phyloP scores from a whole-genome alignment of 163 green algal genomes.

The Prototheca stagnorum region DNA sequence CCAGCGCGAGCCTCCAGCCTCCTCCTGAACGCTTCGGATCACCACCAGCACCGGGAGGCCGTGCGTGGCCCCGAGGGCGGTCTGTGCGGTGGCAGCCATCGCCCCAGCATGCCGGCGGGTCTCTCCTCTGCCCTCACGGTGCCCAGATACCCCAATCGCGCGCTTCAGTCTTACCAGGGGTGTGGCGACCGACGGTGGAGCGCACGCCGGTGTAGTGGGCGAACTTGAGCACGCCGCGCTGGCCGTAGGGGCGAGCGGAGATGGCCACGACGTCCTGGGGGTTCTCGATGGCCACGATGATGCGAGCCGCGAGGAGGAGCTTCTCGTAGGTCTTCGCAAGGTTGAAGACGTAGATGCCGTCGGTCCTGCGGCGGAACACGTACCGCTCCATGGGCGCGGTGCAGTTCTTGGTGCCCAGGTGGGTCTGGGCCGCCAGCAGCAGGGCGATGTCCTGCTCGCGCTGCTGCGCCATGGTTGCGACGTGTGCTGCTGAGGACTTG shows the following conservation, averaged over 20 bases:
- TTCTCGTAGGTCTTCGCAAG: conserved; percentile 97
- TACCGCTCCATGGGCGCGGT: conserved; percentile 94
- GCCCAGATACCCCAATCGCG: no score
- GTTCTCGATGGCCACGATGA: conserved; percentile 99
- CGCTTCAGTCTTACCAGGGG: no score
- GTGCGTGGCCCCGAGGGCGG: no score
- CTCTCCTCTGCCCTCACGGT: no score
- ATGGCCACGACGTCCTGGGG: conserved; percentile 74
- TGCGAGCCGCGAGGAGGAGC: conserved; percentile 86
- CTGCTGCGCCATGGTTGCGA: conserved; percentile 2
- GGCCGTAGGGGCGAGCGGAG: conserved; percentile 77
- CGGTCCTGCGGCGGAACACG: conserved; percentile 66
- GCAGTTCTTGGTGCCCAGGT: conserved; percentile 87
- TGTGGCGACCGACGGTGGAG: conserved; percentile 89
- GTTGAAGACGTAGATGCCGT: conserved; percentile 99
- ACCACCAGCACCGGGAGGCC: no score
- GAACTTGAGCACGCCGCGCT: conserved; percentile 98
- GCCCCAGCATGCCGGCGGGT: no score
- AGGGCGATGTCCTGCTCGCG: conserved; percentile 73
- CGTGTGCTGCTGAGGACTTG: no score
- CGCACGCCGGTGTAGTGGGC: conserved; percentile 89
- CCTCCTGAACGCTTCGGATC: no score
- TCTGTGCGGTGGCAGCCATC: no score
- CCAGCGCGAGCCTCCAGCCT: no score
- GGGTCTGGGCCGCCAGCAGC: conserved; percentile 79